These are phyloP conservation scores for Lactarius pseudohatsudake DNA, from an alignment of 768 basidiomycete genomes.

Conservation along the genomic window DNA sequence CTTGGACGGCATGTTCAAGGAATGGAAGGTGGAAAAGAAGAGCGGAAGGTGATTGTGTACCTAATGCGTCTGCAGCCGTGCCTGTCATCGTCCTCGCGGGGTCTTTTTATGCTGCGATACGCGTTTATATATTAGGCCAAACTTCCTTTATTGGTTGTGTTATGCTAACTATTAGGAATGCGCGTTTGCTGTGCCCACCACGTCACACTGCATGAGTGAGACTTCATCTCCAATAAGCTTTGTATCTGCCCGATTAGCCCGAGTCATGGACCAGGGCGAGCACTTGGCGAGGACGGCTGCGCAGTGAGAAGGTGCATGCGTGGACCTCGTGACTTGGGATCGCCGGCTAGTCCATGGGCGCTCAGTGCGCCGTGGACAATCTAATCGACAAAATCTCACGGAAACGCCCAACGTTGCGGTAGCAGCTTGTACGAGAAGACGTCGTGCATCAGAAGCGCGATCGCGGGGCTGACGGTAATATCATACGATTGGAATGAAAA, in stretches of 20 bases:
- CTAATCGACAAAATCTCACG: constrained; percentile 22
- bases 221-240: constrained; percentile 8
- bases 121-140: constrained; percentile 12
- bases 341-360: constrained; percentile 11
- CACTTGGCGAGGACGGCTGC: neutral
- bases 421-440: neutral
- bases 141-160: constrained; percentile 14
- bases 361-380: constrained; percentile 3
- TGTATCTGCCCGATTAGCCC: neutral
- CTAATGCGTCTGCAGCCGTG: constrained; percentile 10
- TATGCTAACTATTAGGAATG: constrained; percentile 3
- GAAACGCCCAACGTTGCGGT: constrained; percentile 16
- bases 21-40: constrained; percentile 85
- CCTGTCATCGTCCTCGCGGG: constrained; percentile 11
- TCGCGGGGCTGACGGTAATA: constrained; percentile 15
- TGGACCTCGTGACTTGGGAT: constrained; percentile 17
- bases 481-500: constrained; percentile 1
- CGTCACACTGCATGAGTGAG: constrained; percentile 19
- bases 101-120: constrained; percentile 14
- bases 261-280: neutral
- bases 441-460: constrained; percentile 24
- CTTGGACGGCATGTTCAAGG: constrained; percentile 92
- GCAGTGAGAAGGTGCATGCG: constrained; percentile 10
- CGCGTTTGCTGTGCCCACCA: constrained; percentile 22
- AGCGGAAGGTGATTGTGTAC: constrained; percentile 44